These are phyloP conservation scores for Shiraia sp. DNA, from an alignment of 2,329 filamentous ascomycete genomes.

Conservation along the genomic window DNA sequence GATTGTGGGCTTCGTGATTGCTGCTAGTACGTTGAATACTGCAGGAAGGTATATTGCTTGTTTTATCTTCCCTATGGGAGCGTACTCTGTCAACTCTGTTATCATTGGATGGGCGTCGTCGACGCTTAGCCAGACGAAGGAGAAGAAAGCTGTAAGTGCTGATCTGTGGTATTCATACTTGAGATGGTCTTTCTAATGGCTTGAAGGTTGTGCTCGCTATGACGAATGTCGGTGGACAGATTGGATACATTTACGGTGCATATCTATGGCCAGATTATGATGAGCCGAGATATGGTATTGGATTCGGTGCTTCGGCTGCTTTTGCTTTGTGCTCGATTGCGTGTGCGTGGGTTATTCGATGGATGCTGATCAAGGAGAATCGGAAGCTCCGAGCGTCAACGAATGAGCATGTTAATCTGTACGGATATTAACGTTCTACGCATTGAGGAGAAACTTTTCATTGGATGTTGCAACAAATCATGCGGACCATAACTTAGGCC, in stretches of 20 bases:
- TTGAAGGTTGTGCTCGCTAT: slow-evolving; percentile 32
- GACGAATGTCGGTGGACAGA: slow-evolving; percentile 33
- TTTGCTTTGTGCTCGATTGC: slow-evolving; percentile 33
- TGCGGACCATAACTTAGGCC: too few species aligned
- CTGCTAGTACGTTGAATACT: slow-evolving; percentile 31
- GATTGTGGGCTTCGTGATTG: slow-evolving; percentile 49
- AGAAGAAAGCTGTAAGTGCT: slow-evolving; percentile 30
- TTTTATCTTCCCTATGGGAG: slow-evolving; percentile 37
- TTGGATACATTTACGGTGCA: slow-evolving; percentile 36
- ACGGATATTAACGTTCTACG: slow-evolving; percentile 26
- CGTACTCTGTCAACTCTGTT: slow-evolving; percentile 36
- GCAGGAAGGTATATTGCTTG: slow-evolving; percentile 34
- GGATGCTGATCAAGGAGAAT: slow-evolving; percentile 34
- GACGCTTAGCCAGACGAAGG: slow-evolving; percentile 32
- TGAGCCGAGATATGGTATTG: slow-evolving; percentile 29
- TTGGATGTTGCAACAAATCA: too few species aligned
- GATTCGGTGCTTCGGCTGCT: slow-evolving; percentile 33
- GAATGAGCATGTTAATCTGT: slow-evolving; percentile 31
- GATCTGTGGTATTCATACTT: not conserved
- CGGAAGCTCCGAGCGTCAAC: slow-evolving; percentile 25
- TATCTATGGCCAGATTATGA: slow-evolving; percentile 33
- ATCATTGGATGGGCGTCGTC: slow-evolving; percentile 36
- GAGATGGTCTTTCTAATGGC: not conserved
- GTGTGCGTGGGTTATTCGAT: slow-evolving; percentile 32
- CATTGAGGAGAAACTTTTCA: not conserved